phyloP scores from a whole-genome alignment of 2,329 filamentous ascomycete genomes.

The Sclerotinia sclerotiorum region DNA sequence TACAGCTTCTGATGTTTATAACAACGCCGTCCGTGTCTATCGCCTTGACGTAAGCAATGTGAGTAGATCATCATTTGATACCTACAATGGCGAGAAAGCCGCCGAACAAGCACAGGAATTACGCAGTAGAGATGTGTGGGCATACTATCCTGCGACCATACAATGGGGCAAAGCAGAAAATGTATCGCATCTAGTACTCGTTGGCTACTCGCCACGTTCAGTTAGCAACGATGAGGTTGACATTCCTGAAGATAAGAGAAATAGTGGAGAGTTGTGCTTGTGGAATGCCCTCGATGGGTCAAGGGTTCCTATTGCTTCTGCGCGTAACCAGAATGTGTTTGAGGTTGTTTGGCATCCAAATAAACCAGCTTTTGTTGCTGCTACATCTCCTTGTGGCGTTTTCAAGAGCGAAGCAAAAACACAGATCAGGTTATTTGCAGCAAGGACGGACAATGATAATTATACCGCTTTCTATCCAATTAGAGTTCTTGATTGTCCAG shows the following conservation, averaged over 20 bases:
- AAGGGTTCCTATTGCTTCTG: constrained; percentile 51
- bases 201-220: constrained; percentile 63
- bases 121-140: constrained; percentile 49
- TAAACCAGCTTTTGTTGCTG: constrained; percentile 54
- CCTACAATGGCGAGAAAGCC: constrained; percentile 37
- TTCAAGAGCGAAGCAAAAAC: constrained; percentile 51
- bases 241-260: constrained; percentile 58
- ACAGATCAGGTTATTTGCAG: constrained; percentile 57
- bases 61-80: constrained; percentile 35
- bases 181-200: constrained; percentile 54
- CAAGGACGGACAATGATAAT: constrained; percentile 35
- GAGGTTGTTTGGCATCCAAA: constrained; percentile 64
- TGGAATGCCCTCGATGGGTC: constrained; percentile 51
- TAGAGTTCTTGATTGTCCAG: constrained; percentile 58
- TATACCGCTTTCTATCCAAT: constrained; percentile 47
- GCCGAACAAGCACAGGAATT: constrained; percentile 32
- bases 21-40: constrained; percentile 59
- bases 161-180: constrained; percentile 55
- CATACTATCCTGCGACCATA: constrained; percentile 62
- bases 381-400: constrained; percentile 53
- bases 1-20: constrained; percentile 57
- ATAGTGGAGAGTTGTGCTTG: constrained; percentile 59
- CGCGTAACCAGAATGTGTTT: constrained; percentile 60
- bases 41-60: constrained; percentile 44
- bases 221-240: constrained; percentile 51